A percentile compares a stretch with the other conserved stretches of the same genome.
phyloP scores from a whole-genome alignment of 2,329 filamentous ascomycete genomes.

The Cytospora mali region DNA sequence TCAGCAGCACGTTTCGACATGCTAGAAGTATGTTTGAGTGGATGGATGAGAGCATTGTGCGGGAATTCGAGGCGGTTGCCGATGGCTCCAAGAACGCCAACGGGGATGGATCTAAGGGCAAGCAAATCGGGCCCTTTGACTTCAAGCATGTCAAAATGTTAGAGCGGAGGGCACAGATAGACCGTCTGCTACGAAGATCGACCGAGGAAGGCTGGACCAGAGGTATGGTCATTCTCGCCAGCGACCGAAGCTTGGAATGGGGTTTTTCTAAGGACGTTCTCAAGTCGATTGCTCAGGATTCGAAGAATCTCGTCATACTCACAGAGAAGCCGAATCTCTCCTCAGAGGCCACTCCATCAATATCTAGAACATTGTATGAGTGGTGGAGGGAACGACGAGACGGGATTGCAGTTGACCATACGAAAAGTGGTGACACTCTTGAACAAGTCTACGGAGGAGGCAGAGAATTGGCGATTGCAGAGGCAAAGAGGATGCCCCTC shows the following conservation, averaged over 20 bases:
- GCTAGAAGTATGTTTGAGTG: slow-evolving; percentile 96
- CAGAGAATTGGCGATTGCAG: slow-evolving; percentile 60
- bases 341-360: slow-evolving; percentile 52
- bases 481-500: slow-evolving; percentile 66
- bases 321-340: slow-evolving; percentile 69
- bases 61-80: slow-evolving; percentile 80
- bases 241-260: slow-evolving; percentile 89
- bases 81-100: slow-evolving; percentile 52
- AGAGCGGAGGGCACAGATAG: slow-evolving; percentile 79
- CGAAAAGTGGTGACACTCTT: slow-evolving; percentile 56
- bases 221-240: slow-evolving; percentile 83
- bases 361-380: slow-evolving; percentile 78
- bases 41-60: slow-evolving; percentile 96
- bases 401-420: slow-evolving; percentile 62
- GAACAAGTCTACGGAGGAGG: slow-evolving; percentile 70
- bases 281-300: slow-evolving; percentile 71
- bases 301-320: slow-evolving; percentile 81
- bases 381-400: slow-evolving; percentile 73
- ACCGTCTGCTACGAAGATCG: slow-evolving; percentile 62
- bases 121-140: slow-evolving; percentile 76
- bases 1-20: slow-evolving; percentile 85
- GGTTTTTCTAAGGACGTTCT: slow-evolving; percentile 87
- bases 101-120: slow-evolving; percentile 50
- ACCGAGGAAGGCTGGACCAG: slow-evolving; percentile 45
- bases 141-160: slow-evolving; percentile 84